Percentiles rank a stretch among this genome's conserved stretches.
phyloP scores from a whole-genome alignment of 805 yeast genomes.

The Cyberlindnera mississippiensis region DNA sequence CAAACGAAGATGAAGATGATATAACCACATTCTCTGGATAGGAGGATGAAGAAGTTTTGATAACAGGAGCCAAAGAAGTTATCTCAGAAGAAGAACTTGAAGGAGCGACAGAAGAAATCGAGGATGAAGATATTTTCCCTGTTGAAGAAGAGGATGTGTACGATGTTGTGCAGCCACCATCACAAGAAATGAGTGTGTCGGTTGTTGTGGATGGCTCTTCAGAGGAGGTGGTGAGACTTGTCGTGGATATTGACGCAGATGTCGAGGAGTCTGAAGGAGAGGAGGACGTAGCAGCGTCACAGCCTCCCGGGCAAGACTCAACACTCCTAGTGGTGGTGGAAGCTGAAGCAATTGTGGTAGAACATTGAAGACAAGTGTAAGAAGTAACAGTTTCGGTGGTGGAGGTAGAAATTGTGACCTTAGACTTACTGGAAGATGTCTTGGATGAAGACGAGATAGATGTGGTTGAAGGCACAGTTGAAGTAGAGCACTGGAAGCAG shows the following conservation, averaged over 20 bases:
- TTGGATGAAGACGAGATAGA: neutral
- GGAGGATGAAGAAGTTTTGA: neutral
- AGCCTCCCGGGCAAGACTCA: neutral
- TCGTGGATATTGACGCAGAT: slow-evolving; percentile 1
- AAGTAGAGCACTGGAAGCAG: slow-evolving; percentile 3
- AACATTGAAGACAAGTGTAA: neutral
- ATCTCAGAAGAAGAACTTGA: neutral
- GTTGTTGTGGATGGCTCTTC: neutral
- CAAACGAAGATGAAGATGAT: neutral
- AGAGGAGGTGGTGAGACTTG: neutral
- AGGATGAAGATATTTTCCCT: neutral
- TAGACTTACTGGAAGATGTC: neutral
- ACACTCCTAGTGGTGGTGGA: neutral
- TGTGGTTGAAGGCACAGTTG: neutral
- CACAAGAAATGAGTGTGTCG: slow-evolving; percentile 8
- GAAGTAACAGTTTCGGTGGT: neutral
- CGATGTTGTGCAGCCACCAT: slow-evolving; percentile 9
- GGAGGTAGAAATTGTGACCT: neutral
- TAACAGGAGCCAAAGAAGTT: neutral
- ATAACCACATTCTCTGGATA: too few species aligned
- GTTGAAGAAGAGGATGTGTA: neutral
- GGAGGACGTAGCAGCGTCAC: neutral
- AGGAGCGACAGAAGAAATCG: neutral
- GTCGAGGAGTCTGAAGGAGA: neutral
- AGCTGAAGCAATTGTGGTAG: neutral